Evolutionary conservation across 805 yeast genomes (phyloP), one percentile per base, ranked within the genome.

Genomic region (Ogataea neopini): DNA sequence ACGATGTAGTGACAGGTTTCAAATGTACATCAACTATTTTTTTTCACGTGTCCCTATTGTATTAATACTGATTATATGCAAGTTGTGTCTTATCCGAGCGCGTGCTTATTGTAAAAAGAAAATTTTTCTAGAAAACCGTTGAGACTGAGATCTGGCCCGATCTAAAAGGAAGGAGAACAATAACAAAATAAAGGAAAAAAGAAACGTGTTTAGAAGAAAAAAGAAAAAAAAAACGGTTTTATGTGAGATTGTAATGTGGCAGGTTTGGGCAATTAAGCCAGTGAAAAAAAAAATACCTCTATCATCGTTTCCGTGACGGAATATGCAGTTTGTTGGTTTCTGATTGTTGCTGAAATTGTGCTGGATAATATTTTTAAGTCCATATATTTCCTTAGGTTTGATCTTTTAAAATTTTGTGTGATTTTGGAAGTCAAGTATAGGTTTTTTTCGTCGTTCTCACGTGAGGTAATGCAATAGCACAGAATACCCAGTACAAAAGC

Each of bases 161-260:
- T 23, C 15, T 9, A 23, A 4, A 5, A 38, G n/a, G 32, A 26
- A 25, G 15, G 25, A 18, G 14, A 10, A 11, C 23, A 28, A 26
- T 6, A 26, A 39, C 26, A 39, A 39, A 32, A 39, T 26, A 25
- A 30, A 36, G 14, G 23, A 20, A 4, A 9, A 6, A 22, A 22
- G 25, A 9, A 6, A n/a, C n/a, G n/a, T n/a, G n/a, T n/a, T n/a
- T n/a, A n/a, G 33, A 40, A 23, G 15, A 14, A 40, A 40, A 40
- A 45, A 33, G 39, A 42, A 46, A 35, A 23, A 28, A 18, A 15
- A 20, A 44, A 47, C 42, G 44, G 47, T 43, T 44, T 48, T 48
- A 19, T 34, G 40, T 20, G 30, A 23, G 35, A 40, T 28, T 30
- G 17, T 13, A 8, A 23, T 14, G 26, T 17, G 35, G 34, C 26